A percentile compares a stretch with the other conserved stretches of the same genome.
Evolutionary conservation across 2,329 filamentous ascomycete species (phyloP).

Genomic region (Neofusicoccum umdonicola): DNA sequence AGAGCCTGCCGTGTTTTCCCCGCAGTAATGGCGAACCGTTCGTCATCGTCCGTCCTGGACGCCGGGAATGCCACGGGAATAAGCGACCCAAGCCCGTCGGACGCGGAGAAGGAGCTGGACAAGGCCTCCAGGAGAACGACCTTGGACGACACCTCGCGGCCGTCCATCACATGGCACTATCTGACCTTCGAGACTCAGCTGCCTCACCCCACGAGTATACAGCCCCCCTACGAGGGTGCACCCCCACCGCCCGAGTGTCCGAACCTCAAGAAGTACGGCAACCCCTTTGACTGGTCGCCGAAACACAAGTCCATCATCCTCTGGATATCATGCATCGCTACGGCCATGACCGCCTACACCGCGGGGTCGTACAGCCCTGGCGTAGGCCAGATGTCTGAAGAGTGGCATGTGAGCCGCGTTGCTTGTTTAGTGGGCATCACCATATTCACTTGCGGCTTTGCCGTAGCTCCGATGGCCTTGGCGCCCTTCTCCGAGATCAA

Average conservation of each 20-base stretch:
- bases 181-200: conserved; percentile 61
- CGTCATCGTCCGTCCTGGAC: conserved; percentile 21
- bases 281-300: conserved; percentile 72
- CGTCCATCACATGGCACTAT: conserved; percentile 55
- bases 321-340: conserved; percentile 72
- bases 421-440: conserved; percentile 75
- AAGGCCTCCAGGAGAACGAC: background rate
- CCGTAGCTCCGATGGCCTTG: conserved; percentile 78
- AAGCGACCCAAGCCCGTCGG: conserved; percentile 4
- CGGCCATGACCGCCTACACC: conserved; percentile 73
- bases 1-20: background rate
- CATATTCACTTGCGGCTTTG: conserved; percentile 76
- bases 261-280: conserved; percentile 62
- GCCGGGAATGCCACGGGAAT: conserved; percentile 17
- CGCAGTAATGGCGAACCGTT: conserved; percentile 33
- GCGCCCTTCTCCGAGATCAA: conserved; percentile 88
- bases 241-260: conserved; percentile 57
- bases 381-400: conserved; percentile 60
- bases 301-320: conserved; percentile 69
- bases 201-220: conserved; percentile 45
- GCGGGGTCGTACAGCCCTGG: conserved; percentile 78
- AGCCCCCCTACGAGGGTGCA: conserved; percentile 30
- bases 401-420: conserved; percentile 65
- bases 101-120: conserved; percentile 7
- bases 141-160: background rate